These are phyloP conservation scores for Colletotrichum gigasporum DNA, from an alignment of 2,329 filamentous ascomycete species.

Conservation along the genomic window DNA sequence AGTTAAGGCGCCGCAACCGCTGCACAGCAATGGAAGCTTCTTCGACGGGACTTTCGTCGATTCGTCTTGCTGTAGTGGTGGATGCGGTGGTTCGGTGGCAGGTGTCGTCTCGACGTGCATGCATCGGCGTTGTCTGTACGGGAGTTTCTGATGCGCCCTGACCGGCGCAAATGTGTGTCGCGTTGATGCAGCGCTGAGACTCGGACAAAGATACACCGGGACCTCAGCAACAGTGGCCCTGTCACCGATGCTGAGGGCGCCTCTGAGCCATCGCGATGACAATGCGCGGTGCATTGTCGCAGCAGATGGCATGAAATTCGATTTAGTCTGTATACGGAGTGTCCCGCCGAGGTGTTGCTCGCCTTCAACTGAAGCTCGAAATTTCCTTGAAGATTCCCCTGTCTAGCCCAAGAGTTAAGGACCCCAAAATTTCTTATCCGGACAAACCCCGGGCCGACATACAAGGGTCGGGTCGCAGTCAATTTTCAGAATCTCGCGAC, in stretches of 20 bases:
- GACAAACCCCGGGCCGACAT: slow-evolving; percentile 23
- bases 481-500: slow-evolving; percentile 33
- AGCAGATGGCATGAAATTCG: background rate
- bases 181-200: background rate
- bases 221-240: slow-evolving; percentile 47
- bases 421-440: slow-evolving; percentile 16
- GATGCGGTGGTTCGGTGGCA: background rate
- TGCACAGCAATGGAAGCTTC: slow-evolving; percentile 65
- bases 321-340: background rate
- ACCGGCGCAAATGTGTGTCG: slow-evolving; percentile 33
- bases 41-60: slow-evolving; percentile 4
- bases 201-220: slow-evolving; percentile 59
- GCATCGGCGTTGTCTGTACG: slow-evolving; percentile 34
- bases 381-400: slow-evolving; percentile 4
- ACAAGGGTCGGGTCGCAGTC: slow-evolving; percentile 26
- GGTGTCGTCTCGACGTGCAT: slow-evolving; percentile 36
- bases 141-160: slow-evolving; percentile 20
- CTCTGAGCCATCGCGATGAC: slow-evolving; percentile 52
- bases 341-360: background rate
- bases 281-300: slow-evolving; percentile 54
- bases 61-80: background rate
- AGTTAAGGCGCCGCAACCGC: slow-evolving; percentile 72
- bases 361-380: background rate
- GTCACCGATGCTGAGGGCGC: slow-evolving; percentile 53
- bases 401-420: slow-evolving; percentile 19